phyloP scores from a whole-genome alignment of 2,329 filamentous ascomycete species.

The Meredithiella fracta region DNA sequence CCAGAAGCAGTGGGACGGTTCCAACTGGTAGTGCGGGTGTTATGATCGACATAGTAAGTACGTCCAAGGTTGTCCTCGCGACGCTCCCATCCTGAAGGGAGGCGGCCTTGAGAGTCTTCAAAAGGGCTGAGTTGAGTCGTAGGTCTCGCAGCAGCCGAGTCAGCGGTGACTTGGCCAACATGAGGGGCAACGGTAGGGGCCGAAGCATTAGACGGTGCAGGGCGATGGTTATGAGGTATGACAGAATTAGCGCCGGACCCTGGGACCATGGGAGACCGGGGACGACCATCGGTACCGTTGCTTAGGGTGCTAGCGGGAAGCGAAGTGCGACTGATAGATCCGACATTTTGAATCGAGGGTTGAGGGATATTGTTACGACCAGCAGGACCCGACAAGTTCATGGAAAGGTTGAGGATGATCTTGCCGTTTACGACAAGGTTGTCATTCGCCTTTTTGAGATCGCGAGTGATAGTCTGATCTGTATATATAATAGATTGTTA shows the following conservation, averaged over 20 bases:
- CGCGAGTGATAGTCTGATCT: slow-evolving; percentile 97
- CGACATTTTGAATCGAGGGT: slow-evolving; percentile 11
- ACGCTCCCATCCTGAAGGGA: slow-evolving; percentile 90
- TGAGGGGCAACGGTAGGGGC: slow-evolving; percentile 15
- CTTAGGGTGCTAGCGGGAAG: slow-evolving; percentile 25
- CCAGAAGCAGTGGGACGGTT: slow-evolving; percentile 70
- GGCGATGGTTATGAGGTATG: slow-evolving; percentile 28
- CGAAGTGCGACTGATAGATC: slow-evolving; percentile 27
- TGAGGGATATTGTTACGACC: slow-evolving; percentile 25
- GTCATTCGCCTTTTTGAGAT: slow-evolving; percentile 94
- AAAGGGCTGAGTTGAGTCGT: slow-evolving; percentile 60
- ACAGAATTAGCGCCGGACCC: slow-evolving; percentile 22
- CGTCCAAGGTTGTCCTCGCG: slow-evolving; percentile 87
- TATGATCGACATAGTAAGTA: slow-evolving; percentile 97
- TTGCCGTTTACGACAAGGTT: slow-evolving; percentile 97
- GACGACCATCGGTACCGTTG: slow-evolving; percentile 5
- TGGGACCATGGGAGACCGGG: slow-evolving; percentile 31
- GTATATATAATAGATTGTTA: background rate
- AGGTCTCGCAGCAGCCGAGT: slow-evolving; percentile 16
- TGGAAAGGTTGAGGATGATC: slow-evolving; percentile 89
- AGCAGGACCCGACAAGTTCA: slow-evolving; percentile 61
- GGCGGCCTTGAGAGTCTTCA: slow-evolving; percentile 82
- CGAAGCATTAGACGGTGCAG: slow-evolving; percentile 30
- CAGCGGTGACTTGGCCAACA: slow-evolving; percentile 15
- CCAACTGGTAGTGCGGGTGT: slow-evolving; percentile 93